These are phyloP conservation scores for Cyanodermella asteris DNA, from an alignment of 2,329 filamentous ascomycete species.

Conservation along the genomic window DNA sequence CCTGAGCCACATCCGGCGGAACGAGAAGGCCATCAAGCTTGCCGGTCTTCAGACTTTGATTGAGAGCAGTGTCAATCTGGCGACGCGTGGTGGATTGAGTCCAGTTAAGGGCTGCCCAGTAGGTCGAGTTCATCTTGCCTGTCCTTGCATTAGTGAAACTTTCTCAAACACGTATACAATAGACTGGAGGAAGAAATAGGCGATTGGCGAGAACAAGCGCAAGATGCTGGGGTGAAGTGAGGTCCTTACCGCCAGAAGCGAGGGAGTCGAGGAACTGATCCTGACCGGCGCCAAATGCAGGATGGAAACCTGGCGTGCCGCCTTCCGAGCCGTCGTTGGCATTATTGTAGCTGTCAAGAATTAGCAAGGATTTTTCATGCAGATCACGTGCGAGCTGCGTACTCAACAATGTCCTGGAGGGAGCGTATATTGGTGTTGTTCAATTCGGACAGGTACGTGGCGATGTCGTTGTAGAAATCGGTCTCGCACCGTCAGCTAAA, in stretches of 20 bases:
- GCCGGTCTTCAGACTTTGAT: too few relatives aligned
- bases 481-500: constrained; percentile 24
- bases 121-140: constrained; percentile 41
- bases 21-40: constrained; percentile 42
- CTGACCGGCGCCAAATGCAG: constrained; percentile 48
- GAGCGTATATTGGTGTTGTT: constrained; percentile 36
- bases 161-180: too few relatives aligned
- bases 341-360: constrained; percentile 23
- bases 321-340: constrained; percentile 46
- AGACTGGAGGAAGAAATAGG: not conserved
- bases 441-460: constrained; percentile 39
- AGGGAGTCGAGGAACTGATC: constrained; percentile 46
- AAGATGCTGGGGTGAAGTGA: not conserved
- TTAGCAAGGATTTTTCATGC: not conserved
- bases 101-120: constrained; percentile 44
- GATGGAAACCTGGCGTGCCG: constrained; percentile 35
- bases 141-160: too few relatives aligned
- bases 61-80: constrained; percentile 45
- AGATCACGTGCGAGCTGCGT: constrained; percentile 11
- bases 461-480: constrained; percentile 38
- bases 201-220: too few relatives aligned
- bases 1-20: constrained; percentile 45
- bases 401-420: constrained; percentile 44
- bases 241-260: constrained; percentile 21
- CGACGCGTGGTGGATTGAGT: constrained; percentile 35